Evolutionary conservation across 352 stramenopile species (phyloP).

Genomic region (Phytophthora parvispora): DNA sequence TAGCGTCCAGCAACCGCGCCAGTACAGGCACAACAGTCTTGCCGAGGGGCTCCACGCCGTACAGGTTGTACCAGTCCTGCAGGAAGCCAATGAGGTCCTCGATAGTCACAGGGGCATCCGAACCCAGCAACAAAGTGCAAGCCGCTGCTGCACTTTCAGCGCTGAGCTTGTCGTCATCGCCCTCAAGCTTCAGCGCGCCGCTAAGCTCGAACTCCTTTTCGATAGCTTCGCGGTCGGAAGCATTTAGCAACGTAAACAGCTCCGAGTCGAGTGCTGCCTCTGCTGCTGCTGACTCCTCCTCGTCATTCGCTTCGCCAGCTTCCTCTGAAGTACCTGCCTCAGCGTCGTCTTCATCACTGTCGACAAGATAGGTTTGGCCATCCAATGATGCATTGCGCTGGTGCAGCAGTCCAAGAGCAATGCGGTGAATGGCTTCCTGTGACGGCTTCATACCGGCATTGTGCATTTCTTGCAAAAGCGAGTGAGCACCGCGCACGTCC

Average conservation of each 20-base stretch:
- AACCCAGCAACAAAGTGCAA: constrained; percentile 39
- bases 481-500: constrained; percentile 62
- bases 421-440: constrained; percentile 75
- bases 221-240: constrained; percentile 55
- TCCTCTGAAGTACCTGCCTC: constrained; percentile 15
- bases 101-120: constrained; percentile 51
- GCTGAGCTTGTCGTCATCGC: constrained; percentile 46
- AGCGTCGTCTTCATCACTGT: constrained; percentile 16
- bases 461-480: constrained; percentile 86
- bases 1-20: constrained; percentile 57
- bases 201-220: constrained; percentile 53
- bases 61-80: constrained; percentile 91
- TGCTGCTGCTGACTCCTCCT: constrained; percentile 14
- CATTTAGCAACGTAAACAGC: constrained; percentile 41
- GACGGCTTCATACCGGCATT: constrained; percentile 75
- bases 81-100: constrained; percentile 79
- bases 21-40: constrained; percentile 86
- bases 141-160: constrained; percentile 24
- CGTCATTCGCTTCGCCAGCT: constrained; percentile 17
- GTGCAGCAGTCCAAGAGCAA: constrained; percentile 72
- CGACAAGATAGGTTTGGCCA: neutral
- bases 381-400: constrained; percentile 31
- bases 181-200: constrained; percentile 49
- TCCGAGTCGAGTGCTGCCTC: constrained; percentile 42
- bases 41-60: constrained; percentile 65